A percentile compares a stretch with the other conserved stretches of the same genome.
phyloP scores from a whole-genome alignment of 2,329 filamentous ascomycete species.

The Trichophyton mentagrophytes region DNA sequence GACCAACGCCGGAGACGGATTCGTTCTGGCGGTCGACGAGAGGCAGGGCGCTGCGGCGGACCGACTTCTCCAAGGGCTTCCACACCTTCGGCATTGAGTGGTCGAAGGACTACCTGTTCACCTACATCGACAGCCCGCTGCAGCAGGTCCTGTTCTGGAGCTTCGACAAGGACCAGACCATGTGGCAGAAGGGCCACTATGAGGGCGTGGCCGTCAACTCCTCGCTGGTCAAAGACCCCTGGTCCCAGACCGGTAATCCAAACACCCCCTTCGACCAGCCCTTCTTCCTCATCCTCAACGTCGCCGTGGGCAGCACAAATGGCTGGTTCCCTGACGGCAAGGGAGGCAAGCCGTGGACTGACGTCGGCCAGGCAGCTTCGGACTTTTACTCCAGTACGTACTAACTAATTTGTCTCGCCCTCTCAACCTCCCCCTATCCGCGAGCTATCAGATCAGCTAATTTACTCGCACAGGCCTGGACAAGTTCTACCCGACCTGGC shows the following conservation, averaged over 20 bases:
- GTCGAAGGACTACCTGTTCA: conserved; percentile 42
- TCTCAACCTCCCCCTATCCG: neutral
- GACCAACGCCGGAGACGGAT: conserved; percentile 8
- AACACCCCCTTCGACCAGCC: conserved; percentile 42
- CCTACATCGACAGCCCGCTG: conserved; percentile 38
- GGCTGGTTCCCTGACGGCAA: conserved; percentile 39
- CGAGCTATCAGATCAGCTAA: no score
- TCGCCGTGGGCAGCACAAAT: conserved; percentile 39
- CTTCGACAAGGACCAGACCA: conserved; percentile 19
- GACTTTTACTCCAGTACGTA: conserved; percentile 32
- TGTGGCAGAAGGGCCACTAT: conserved; percentile 32
- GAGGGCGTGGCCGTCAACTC: conserved; percentile 30
- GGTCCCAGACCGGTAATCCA: conserved; percentile 28
- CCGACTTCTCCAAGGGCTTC: conserved; percentile 23
- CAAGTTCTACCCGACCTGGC: conserved; percentile 40
- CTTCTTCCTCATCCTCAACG: conserved; percentile 42
- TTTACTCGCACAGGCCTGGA: conserved; percentile 9
- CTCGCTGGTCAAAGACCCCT: conserved; percentile 34
- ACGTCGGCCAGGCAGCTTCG: conserved; percentile 24
- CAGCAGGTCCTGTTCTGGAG: conserved; percentile 20
- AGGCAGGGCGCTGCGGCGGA: conserved; percentile 19
- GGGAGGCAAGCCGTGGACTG: conserved; percentile 38
- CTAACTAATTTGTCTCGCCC: conserved; percentile 1
- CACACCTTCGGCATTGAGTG: conserved; percentile 45
- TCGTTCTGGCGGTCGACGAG: conserved; percentile 19